Conservation (phyloP, 2,329 filamentous ascomycete species). For the Sordariomycetes sp. region DNA sequence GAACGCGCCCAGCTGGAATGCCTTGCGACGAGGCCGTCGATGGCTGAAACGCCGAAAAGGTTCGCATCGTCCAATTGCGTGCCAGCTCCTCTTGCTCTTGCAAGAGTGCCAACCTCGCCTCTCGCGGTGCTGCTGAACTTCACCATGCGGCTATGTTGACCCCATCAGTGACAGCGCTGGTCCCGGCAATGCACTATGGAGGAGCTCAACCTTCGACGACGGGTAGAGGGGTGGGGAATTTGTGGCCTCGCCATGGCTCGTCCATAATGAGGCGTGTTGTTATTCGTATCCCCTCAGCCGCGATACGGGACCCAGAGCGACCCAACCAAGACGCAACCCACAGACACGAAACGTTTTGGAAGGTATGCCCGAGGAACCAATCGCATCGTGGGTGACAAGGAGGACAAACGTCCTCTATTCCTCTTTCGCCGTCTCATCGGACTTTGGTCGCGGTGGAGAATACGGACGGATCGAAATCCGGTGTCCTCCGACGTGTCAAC, state of each 20-base stretch:
- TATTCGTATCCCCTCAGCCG: neutral
- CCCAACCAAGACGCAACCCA: neutral
- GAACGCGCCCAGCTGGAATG: neutral
- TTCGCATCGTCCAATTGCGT: neutral
- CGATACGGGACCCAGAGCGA: neutral
- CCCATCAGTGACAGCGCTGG: neutral
- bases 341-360: conserved; percentile 2
- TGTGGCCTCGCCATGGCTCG: neutral
- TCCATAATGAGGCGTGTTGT: neutral
- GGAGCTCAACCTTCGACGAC: neutral
- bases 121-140: neutral
- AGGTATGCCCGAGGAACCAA: neutral
- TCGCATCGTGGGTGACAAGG: neutral
- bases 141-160: neutral
- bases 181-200: neutral
- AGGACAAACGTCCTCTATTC: neutral
- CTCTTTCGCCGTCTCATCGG: neutral
- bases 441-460: neutral
- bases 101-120: neutral
- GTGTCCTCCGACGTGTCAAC: neutral
- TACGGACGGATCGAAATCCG: neutral
- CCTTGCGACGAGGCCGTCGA: neutral
- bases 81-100: neutral
- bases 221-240: neutral
- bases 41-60: neutral